Evolutionary conservation across 345 rosid species (phyloP), one percentile per base, ranked within the genome.

Genomic region (Clausena lansium): DNA sequence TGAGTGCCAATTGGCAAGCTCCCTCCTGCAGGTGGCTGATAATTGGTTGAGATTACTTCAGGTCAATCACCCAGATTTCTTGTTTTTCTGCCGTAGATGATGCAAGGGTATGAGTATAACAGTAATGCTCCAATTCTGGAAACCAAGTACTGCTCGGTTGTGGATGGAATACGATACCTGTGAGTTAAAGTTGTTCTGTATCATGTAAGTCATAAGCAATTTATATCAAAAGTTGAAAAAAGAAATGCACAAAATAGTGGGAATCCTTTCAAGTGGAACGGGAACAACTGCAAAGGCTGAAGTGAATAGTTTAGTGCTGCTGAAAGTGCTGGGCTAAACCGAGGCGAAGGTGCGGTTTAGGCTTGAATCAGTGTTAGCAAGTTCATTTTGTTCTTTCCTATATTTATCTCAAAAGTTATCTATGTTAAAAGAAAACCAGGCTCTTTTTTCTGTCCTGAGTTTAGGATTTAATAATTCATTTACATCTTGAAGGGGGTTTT

Each of bases 21-120:
- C 84, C 45, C 90, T 96, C 66, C 74, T 80, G 75, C 89, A 75
- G 83, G 91, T 81, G 32, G 99, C 97, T 6, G 91, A 89, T 67
- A 79, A 78, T 60, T 87, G 92, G 98, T 82, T 96, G 73, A 77
- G 86, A 86, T 85, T 15, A 25, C 86, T 63, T 78, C 72, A 86
- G 72, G 98, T 90, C 71, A 83, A 82, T 78, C 99, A 91, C 74
- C 99, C 98, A 35, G 98, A 96, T 78, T 96, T 90, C 86, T 64
- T 68, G 65, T 96, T 92, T 87, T 96, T 96, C 79, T 68, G 83
- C 80, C 77, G 87, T 66, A 73, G 79, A 52, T 80, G 82, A 84
- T 79, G 41, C 27, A 41, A 54, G 55, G 35, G 70, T 58, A 64
- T 75, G 15, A 45, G 27, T n/a, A 11, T 28, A 59, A 78, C 20